Evolutionary conservation across 2,329 filamentous ascomycete species (phyloP).

Genomic region (Paecilomyces variotii): DNA sequence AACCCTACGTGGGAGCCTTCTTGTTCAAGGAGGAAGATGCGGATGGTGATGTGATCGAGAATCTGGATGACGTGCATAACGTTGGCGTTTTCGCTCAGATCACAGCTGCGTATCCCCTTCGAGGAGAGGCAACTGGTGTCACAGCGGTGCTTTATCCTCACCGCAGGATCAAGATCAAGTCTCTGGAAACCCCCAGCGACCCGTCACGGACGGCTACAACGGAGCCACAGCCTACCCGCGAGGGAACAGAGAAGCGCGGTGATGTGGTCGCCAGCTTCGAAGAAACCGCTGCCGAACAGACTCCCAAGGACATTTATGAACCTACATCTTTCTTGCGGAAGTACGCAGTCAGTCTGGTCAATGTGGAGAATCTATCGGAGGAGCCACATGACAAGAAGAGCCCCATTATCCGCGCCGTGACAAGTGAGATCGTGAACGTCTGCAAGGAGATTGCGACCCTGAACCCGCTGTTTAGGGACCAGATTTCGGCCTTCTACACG

Average conservation of each 20-base stretch:
- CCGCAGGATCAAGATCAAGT: slow-evolving; percentile 83
- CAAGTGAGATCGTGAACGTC: slow-evolving; percentile 96
- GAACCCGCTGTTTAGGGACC: slow-evolving; percentile 92
- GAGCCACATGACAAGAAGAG: slow-evolving; percentile 87
- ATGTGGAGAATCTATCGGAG: slow-evolving; percentile 86
- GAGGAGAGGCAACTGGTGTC: slow-evolving; percentile 71
- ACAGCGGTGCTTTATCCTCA: slow-evolving; percentile 96
- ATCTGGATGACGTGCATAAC: slow-evolving; percentile 83
- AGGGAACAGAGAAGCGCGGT: slow-evolving; percentile 64
- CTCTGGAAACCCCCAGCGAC: slow-evolving; percentile 61
- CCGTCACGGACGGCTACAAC: slow-evolving; percentile 21
- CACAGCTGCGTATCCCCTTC: slow-evolving; percentile 85
- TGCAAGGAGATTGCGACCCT: slow-evolving; percentile 94
- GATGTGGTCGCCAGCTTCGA: slow-evolving; percentile 97
- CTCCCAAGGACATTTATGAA: slow-evolving; percentile 58
- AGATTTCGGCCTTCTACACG: slow-evolving; percentile 95
- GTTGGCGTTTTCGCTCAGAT: slow-evolving; percentile 97
- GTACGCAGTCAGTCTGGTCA: slow-evolving; percentile 87
- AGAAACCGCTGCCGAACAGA: slow-evolving; percentile 61
- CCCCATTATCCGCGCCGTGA: slow-evolving; percentile 79
- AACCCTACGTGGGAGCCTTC: slow-evolving; percentile 95
- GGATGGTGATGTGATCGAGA: slow-evolving; percentile 89
- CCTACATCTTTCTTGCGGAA: slow-evolving; percentile 86
- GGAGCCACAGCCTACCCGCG: slow-evolving; percentile 29
- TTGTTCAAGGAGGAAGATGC: slow-evolving; percentile 93